A percentile compares a stretch with the other conserved stretches of the same genome.
Evolutionary conservation across 2,329 filamentous ascomycete species (phyloP).

Genomic region (Penicillium verrucosum): DNA sequence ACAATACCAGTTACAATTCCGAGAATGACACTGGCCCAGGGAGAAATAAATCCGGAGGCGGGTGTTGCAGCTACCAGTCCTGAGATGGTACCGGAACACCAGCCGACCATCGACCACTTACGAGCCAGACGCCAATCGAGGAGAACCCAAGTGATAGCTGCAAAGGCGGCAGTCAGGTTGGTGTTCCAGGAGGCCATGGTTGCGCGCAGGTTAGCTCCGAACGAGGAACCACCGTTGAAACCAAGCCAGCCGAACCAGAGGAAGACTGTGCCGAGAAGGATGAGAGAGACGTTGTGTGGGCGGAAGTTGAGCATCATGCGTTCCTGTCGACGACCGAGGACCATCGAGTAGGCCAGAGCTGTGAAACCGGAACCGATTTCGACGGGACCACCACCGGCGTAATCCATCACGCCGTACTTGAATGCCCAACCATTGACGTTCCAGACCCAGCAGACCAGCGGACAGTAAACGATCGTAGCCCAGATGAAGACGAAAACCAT

Average conservation of each 20-base stretch:
- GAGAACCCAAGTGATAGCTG: slow-evolving; percentile 86
- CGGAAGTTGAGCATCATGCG: slow-evolving; percentile 99
- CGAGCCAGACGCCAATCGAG: slow-evolving; percentile 91
- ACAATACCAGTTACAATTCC: slow-evolving; percentile 62
- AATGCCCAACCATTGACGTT: slow-evolving; percentile 90
- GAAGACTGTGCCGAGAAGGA: slow-evolving; percentile 89
- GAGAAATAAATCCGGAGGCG: slow-evolving; percentile 72
- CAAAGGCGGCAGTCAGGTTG: slow-evolving; percentile 89
- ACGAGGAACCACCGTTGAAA: slow-evolving; percentile 95
- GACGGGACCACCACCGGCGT: slow-evolving; percentile 93
- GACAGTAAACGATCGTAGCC: slow-evolving; percentile 97
- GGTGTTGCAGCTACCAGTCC: slow-evolving; percentile 86
- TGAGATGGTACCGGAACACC: slow-evolving; percentile 85
- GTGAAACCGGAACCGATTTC: slow-evolving; percentile 94
- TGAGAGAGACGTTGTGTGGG: slow-evolving; percentile 96
- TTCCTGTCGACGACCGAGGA: slow-evolving; percentile 92
- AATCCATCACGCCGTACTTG: slow-evolving; percentile 89
- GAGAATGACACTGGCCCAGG: slow-evolving; percentile 61
- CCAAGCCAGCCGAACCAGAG: slow-evolving; percentile 99
- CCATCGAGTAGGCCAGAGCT: slow-evolving; percentile 90
- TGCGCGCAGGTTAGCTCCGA: slow-evolving; percentile 89
- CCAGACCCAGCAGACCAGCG: slow-evolving; percentile 95
- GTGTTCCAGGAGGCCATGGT: slow-evolving; percentile 98
- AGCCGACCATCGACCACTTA: slow-evolving; percentile 93
- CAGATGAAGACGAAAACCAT: slow-evolving; percentile 96